Base-by-base conservation (phyloP, 768 basidiomycete species). In the Boletus tomentosulus region DNA sequence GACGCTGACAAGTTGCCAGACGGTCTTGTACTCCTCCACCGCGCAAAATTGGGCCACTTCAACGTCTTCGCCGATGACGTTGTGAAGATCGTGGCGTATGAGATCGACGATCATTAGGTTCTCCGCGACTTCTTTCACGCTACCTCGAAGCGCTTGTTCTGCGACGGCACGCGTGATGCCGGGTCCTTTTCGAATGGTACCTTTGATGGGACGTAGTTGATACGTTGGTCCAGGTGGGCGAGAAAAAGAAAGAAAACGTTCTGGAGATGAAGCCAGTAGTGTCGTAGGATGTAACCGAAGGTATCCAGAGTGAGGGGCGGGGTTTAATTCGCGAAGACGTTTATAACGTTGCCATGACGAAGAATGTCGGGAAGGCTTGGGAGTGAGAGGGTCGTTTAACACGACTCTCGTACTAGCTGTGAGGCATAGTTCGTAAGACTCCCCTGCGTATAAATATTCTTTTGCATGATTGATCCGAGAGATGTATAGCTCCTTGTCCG, bases 51-150 rank as follows among this genome's bases (percentile, higher is more conserved):
- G 85, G 52, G 81, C 85, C 6, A 96, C 92, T 12, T 78, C 67
- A 8, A 98, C 94, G 50, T 87, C 78, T 37, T 89, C 86, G 1
- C 90, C 91, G 19, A 96, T 80, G 51, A 87, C 85, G 30, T 83
- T 83, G 60, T 95, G 85, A 33, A 98, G 75, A 71, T 98, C 95
- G 59, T 97, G 90, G 33, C 93, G 83, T 62, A 96, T 96, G 46
- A 98, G 82, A 67, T 98, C 95, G 25, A 97, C 95, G 57, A 98
- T 97, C 95, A 98, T 98, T 53, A 98, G 71, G 66, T 98, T 98
- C 74, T 98, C 95, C 0, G 94, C 95, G 2, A 95, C 84, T 69
- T 98, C 95, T 68, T 98, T 98, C 41, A 73, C 75, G 67, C 80
- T 87, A 6, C 86, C 85, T 13, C 74, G 75, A 53, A 88, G 70